A percentile compares a stretch with the other conserved stretches of the same genome.
Evolutionary conservation across 2,329 filamentous ascomycete genomes (phyloP).

Genomic region (Fusarium lateritium): DNA sequence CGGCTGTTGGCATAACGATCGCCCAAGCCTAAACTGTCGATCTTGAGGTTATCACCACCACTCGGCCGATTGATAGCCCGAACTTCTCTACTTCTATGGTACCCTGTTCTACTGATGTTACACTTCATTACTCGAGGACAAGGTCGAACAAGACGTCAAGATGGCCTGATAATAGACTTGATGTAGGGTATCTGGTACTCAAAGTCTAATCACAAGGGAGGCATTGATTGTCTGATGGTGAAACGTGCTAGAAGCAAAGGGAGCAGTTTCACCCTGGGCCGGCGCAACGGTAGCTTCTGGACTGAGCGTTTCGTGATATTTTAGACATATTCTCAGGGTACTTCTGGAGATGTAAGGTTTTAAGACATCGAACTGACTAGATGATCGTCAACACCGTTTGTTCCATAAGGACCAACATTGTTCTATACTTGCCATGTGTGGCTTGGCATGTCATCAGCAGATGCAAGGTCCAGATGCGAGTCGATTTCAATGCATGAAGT

Average conservation of each 20-base stretch:
- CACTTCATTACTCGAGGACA: not conserved
- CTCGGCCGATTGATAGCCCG: conserved; percentile 17
- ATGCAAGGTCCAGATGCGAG: not conserved
- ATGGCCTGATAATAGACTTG: not conserved
- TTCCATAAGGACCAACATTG: conserved; percentile 2
- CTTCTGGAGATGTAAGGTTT: not conserved
- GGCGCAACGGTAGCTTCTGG: conserved; percentile 10
- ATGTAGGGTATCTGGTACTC: not conserved
- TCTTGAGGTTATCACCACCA: conserved; percentile 37
- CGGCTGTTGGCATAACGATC: conserved; percentile 12
- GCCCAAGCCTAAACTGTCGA: conserved; percentile 20
- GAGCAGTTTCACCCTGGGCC: conserved; percentile 16
- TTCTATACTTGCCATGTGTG: conserved; percentile 9
- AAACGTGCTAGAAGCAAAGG: conserved; percentile 34
- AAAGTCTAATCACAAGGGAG: conserved; percentile 7
- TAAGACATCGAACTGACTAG: conserved; percentile 2
- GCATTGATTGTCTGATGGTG: conserved; percentile 14
- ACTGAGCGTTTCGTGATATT: conserved; percentile 18
- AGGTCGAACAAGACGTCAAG: not conserved
- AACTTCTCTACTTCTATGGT: not conserved
- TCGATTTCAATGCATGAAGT: too few species aligned
- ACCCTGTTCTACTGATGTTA: not conserved
- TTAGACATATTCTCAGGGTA: not conserved
- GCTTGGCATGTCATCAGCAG: conserved; percentile 4
- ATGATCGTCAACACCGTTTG: conserved; percentile 7